These are phyloP conservation scores for Vaccinium corymbosum DNA, from an alignment of 148 eudicot species.

Conservation along the genomic window DNA sequence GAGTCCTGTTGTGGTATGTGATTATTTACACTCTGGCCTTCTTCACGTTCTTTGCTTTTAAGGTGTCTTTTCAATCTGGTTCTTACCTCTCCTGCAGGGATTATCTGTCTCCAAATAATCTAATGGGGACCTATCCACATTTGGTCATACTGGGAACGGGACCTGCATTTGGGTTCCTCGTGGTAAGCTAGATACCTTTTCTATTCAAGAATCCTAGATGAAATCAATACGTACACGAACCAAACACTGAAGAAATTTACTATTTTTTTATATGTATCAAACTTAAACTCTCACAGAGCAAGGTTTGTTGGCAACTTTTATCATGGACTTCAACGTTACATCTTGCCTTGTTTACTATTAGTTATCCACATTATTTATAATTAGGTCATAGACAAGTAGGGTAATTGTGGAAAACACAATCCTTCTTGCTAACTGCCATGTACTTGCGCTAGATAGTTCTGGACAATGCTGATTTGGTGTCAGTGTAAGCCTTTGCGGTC, in stretches of 20 bases:
- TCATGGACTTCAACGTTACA: not conserved
- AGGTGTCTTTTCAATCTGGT: not conserved
- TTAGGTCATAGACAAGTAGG: not conserved
- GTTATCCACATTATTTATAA: not conserved
- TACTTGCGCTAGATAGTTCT: not conserved
- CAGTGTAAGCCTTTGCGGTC: not conserved
- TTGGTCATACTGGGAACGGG: conserved; percentile 76
- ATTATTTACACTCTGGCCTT: conserved; percentile 6
- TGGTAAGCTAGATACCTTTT: conserved; percentile 46
- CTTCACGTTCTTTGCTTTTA: not conserved
- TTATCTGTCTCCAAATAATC: conserved; percentile 69
- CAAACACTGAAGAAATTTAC: not conserved
- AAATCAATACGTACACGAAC: not conserved
- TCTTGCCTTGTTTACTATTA: not conserved
- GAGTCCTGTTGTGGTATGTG: conserved; percentile 69
- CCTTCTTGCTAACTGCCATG: not conserved
- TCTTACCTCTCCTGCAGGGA: conserved; percentile 52
- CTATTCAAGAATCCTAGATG: not conserved
- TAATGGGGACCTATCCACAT: conserved; percentile 75
- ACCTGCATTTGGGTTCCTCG: conserved; percentile 91
- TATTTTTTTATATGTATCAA: not conserved
- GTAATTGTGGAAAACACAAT: not conserved
- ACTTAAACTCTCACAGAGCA: not conserved
- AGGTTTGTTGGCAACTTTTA: not conserved
- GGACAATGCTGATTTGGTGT: not conserved